Conservation (phyloP, 208 protist species). For the Crithidia mellificae region DNA sequence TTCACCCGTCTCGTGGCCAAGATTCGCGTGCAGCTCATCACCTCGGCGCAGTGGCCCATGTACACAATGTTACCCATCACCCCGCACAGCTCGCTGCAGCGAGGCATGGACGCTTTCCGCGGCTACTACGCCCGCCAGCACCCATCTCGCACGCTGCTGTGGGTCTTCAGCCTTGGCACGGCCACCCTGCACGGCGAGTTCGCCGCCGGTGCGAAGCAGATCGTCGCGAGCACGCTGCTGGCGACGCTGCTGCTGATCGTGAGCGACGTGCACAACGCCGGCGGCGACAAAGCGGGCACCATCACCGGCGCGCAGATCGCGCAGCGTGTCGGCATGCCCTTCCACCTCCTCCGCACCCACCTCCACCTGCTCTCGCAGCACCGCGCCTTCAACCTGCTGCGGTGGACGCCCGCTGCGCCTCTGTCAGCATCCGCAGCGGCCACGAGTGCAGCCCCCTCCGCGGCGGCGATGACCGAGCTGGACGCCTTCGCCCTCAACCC, state of each 20-base stretch:
- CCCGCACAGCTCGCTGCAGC: slow-evolving; percentile 42
- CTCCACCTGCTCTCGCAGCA: slow-evolving; percentile 35
- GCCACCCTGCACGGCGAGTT: slow-evolving; percentile 59
- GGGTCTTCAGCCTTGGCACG: slow-evolving; percentile 64
- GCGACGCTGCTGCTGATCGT: slow-evolving; percentile 65
- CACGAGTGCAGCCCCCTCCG: neutral
- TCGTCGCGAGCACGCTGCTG: slow-evolving; percentile 58
- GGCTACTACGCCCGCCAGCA: slow-evolving; percentile 55
- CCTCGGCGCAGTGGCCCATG: slow-evolving; percentile 48
- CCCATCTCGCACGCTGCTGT: slow-evolving; percentile 63
- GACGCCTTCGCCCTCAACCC: slow-evolving; percentile 61
- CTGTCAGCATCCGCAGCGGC: slow-evolving; percentile 11
- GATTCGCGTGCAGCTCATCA: slow-evolving; percentile 46
- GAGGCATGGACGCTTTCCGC: slow-evolving; percentile 47
- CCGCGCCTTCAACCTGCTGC: slow-evolving; percentile 28
- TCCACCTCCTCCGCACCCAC: slow-evolving; percentile 27
- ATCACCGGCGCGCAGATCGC: slow-evolving; percentile 31
- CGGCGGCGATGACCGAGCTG: slow-evolving; percentile 25
- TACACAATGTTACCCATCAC: slow-evolving; percentile 46
- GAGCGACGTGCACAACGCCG: slow-evolving; percentile 43
- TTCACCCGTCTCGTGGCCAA: slow-evolving; percentile 30
- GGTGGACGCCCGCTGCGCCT: no score
- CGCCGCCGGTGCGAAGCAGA: slow-evolving; percentile 51
- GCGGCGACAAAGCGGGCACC: neutral
- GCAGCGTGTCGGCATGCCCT: slow-evolving; percentile 25